Percentiles rank a stretch among this genome's conserved stretches.
Conservation (phyloP, 2,329 filamentous ascomycete genomes). For the Phialocephala subalpina region DNA sequence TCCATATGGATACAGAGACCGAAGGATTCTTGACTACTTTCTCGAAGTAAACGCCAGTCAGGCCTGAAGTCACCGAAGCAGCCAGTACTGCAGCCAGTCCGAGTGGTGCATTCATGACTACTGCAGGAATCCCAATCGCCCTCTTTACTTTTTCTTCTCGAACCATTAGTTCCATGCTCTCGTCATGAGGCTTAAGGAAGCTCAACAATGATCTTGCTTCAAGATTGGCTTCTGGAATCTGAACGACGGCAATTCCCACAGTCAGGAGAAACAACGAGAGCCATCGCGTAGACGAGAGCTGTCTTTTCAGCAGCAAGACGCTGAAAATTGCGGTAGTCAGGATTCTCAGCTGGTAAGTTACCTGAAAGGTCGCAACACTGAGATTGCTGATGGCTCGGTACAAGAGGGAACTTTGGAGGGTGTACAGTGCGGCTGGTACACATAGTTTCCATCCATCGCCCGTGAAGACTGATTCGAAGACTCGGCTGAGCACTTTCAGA, state of each 20-base stretch:
- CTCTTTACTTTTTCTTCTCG: slow-evolving; percentile 3
- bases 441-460: slow-evolving; percentile 2
- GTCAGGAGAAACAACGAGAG: not conserved
- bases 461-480: not conserved
- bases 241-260: not conserved
- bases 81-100: slow-evolving; percentile 2
- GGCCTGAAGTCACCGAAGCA: not conserved
- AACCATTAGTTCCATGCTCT: not conserved
- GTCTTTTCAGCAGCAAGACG: not conserved
- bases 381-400: not conserved
- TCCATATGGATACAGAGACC: not conserved
- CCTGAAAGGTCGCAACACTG: slow-evolving; percentile 2
- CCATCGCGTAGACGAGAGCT: not conserved
- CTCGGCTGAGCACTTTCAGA: not conserved
- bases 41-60: slow-evolving; percentile 3
- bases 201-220: not conserved
- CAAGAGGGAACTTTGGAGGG: not conserved
- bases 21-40: slow-evolving; percentile 7
- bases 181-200: not conserved
- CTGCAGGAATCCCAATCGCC: not conserved
- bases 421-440: slow-evolving; percentile 3
- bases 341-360: slow-evolving; percentile 5
- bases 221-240: not conserved
- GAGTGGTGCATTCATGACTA: not conserved
- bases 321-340: slow-evolving; percentile 5